Evolutionary conservation across 176 grass and related monocot species (phyloP).

Genomic region (Bolboschoenus planiculmis): DNA sequence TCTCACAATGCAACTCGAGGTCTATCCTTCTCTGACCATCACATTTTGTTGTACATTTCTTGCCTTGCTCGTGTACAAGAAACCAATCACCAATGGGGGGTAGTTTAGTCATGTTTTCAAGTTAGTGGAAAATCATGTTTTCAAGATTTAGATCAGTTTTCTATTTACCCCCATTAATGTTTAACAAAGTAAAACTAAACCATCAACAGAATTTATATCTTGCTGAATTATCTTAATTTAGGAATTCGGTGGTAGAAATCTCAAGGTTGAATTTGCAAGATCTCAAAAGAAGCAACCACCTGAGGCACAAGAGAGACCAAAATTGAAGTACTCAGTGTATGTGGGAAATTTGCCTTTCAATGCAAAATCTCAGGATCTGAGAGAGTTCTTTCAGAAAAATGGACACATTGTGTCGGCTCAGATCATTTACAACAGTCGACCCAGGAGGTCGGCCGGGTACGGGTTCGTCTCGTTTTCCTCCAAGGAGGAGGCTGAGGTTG

Average conservation of each 20-base stretch:
- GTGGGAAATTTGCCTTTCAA: conserved; percentile 77
- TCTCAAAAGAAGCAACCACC: conserved; percentile 55
- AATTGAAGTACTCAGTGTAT: conserved; percentile 45
- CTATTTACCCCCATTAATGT: not conserved
- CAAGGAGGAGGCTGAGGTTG: conserved; percentile 67
- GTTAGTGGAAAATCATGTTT: not conserved
- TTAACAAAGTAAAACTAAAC: not conserved
- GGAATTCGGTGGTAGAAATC: conserved; percentile 59
- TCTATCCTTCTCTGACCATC: not conserved
- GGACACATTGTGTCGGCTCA: conserved; percentile 61
- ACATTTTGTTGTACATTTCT: not conserved
- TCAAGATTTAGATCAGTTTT: not conserved
- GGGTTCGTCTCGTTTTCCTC: conserved; percentile 80
- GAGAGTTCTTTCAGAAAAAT: conserved; percentile 51
- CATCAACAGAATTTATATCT: not conserved
- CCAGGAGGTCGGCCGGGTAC: conserved; percentile 82
- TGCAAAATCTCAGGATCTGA: conserved; percentile 70
- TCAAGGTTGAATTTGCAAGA: conserved; percentile 70
- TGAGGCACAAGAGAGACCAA: conserved; percentile 9
- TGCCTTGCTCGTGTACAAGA: not conserved
- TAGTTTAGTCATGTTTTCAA: not conserved
- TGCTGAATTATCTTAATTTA: conserved; percentile 17
- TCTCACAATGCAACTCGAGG: too few species aligned
- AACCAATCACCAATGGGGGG: too few species aligned
- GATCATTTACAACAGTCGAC: conserved; percentile 70